Conservation (phyloP, 2,329 filamentous ascomycete genomes). For the Gremmenia infestans region DNA sequence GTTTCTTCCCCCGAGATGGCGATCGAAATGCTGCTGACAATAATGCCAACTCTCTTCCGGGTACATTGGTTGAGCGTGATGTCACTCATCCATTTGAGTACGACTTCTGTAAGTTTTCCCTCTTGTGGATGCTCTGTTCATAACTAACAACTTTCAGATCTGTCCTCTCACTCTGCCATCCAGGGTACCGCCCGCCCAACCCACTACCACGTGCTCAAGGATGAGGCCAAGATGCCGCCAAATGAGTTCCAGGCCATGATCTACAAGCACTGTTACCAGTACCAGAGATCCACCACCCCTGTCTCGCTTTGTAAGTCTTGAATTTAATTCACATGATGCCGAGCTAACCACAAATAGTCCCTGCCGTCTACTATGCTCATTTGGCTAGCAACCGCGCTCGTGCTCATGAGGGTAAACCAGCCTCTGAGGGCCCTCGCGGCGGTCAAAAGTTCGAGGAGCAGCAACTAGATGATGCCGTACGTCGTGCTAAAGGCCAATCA, state of each 20-base stretch:
- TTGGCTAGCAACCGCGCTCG: slow-evolving; percentile 76
- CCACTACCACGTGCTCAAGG: slow-evolving; percentile 83
- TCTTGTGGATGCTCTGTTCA: background rate
- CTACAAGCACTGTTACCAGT: slow-evolving; percentile 93
- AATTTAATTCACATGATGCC: slow-evolving; percentile 37
- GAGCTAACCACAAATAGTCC: slow-evolving; percentile 41
- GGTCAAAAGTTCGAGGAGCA: slow-evolving; percentile 38
- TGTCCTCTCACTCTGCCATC: slow-evolving; percentile 67
- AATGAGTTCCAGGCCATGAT: slow-evolving; percentile 80
- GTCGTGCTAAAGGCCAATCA: slow-evolving; percentile 4
- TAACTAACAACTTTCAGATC: slow-evolving; percentile 5
- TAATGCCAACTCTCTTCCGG: slow-evolving; percentile 79
- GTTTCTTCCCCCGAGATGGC: slow-evolving; percentile 71
- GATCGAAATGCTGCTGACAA: slow-evolving; percentile 53
- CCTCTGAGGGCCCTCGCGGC: slow-evolving; percentile 40
- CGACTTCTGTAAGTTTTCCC: slow-evolving; percentile 62
- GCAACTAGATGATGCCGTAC: slow-evolving; percentile 16
- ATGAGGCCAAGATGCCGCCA: slow-evolving; percentile 66
- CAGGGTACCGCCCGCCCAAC: slow-evolving; percentile 92
- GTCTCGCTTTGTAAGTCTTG: slow-evolving; percentile 53
- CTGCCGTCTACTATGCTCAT: slow-evolving; percentile 94
- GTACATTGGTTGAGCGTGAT: slow-evolving; percentile 81
- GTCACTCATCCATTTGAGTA: slow-evolving; percentile 89
- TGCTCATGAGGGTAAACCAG: slow-evolving; percentile 57
- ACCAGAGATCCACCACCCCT: slow-evolving; percentile 84